Conservation (phyloP, 2,329 filamentous ascomycete species). For the Fusarium ramigenum region DNA sequence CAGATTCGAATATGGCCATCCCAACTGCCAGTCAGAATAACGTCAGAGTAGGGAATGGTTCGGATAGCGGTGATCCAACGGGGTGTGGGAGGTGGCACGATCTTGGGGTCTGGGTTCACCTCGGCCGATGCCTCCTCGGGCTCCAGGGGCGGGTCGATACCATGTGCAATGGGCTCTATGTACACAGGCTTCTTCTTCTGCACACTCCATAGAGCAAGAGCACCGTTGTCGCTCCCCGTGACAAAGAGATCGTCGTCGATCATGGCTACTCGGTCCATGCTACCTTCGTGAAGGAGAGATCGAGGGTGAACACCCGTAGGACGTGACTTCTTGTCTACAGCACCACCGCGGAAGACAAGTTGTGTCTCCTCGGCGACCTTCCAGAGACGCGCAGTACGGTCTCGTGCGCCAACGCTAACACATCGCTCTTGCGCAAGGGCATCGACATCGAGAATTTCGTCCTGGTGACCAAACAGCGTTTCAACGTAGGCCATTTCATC, state of each 20-base stretch:
- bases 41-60: constrained; percentile 88
- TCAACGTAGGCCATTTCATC: constrained; percentile 94
- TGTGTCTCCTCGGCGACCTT: constrained; percentile 96
- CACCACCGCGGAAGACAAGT: constrained; percentile 91
- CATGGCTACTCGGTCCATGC: constrained; percentile 90
- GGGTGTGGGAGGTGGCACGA: constrained; percentile 72
- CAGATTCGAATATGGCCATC: constrained; percentile 85
- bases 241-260: constrained; percentile 90
- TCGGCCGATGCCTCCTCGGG: constrained; percentile 80
- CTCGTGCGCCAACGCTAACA: constrained; percentile 87
- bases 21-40: constrained; percentile 93
- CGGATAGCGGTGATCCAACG: constrained; percentile 91
- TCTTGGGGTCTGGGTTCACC: constrained; percentile 65
- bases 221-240: constrained; percentile 92
- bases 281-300: constrained; percentile 77
- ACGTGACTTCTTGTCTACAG: constrained; percentile 63
- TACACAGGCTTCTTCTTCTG: constrained; percentile 95
- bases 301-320: constrained; percentile 55
- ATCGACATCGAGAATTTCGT: constrained; percentile 85
- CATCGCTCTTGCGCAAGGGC: constrained; percentile 88
- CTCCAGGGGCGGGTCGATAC: constrained; percentile 76
- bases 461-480: constrained; percentile 95
- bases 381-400: constrained; percentile 92
- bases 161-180: constrained; percentile 83
- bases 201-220: constrained; percentile 85